Evolutionary conservation across 805 yeast species (phyloP), one percentile per base, ranked within the genome.

Genomic region (Hermanozyma aechmeae): DNA sequence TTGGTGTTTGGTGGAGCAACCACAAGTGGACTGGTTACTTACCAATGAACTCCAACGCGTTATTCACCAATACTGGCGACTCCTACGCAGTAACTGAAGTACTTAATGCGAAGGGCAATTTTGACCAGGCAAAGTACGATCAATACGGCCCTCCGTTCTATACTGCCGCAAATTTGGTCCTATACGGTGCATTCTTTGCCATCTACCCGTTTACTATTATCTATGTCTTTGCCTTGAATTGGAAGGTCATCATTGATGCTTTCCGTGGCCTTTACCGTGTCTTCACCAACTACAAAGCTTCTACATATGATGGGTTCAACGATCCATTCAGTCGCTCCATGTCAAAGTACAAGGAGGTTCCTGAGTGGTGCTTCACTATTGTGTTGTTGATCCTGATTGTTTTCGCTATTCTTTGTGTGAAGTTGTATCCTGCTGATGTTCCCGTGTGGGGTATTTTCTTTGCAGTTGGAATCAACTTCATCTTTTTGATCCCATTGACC

Each of bases 1-100:
- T 40, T 24, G 59, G 50, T n/a, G 37, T 53, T 13, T 52, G 48
- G 39, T 55, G 43, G 29, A 28, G 47, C 25, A 55, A 55, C 37
- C 37, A 42, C 29, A 36, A 42, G 19, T 52, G 58, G 56, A 37
- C 53, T 2, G 52, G 43, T 1, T 55, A 42, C 38, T 15, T 55
- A 21, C 59, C 60, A 35, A 34, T 47, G 26, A 47, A 47, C 37
- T 29, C 45, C 5, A 38, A 40, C 24, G 24, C 32, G 13, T 39
- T 55, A 36, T 55, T 41, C 33, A 41, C 46, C 12, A 50, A 52
- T 32, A 39, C 35, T 4, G 58, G 57, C 24, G 40, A 31, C 2
- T 13, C 24, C 4, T 53, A 51, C 33, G 36, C 34, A 23, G 50
- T 49, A 7, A 27, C 31, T 10, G 29, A 21, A 14, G 28, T 47